phyloP scores from a whole-genome alignment of 1,284 basidiomycete species.

The Rhodotorula sp. region DNA sequence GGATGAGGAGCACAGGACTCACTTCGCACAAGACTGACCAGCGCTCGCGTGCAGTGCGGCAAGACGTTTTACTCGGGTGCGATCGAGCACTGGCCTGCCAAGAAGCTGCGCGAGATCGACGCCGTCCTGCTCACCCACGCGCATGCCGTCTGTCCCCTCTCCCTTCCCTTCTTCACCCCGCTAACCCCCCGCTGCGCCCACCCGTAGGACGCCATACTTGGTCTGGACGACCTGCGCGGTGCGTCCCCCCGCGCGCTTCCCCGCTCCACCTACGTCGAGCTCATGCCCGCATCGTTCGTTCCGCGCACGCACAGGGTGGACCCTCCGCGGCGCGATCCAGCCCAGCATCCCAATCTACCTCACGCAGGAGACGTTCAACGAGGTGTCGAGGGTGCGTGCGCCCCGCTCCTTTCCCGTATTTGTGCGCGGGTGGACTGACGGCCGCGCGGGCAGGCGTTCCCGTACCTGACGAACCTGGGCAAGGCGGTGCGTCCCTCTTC shows the following conservation, averaged over 20 bases:
- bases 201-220: slow-evolving; percentile 65
- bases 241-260: slow-evolving; percentile 44
- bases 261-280: background rate
- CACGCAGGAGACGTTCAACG: slow-evolving; percentile 64
- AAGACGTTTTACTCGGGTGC: slow-evolving; percentile 77
- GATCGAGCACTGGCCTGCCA: slow-evolving; percentile 75
- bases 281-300: background rate
- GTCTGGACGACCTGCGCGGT: slow-evolving; percentile 73
- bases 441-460: slow-evolving; percentile 58
- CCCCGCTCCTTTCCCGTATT: too few species aligned
- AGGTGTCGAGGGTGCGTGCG: slow-evolving; percentile 58
- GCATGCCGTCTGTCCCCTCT: slow-evolving; percentile 27
- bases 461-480: slow-evolving; percentile 72
- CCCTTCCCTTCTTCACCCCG: background rate
- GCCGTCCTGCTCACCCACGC: slow-evolving; percentile 76
- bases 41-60: slow-evolving; percentile 56
- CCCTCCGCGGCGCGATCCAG: slow-evolving; percentile 66
- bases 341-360: slow-evolving; percentile 70
- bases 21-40: background rate
- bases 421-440: background rate
- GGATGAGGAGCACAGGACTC: too few species aligned
- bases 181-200: background rate
- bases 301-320: slow-evolving; percentile 63
- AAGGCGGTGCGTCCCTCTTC: slow-evolving; percentile 59
- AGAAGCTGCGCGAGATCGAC: slow-evolving; percentile 70